Evolutionary conservation across 2,329 filamentous ascomycete genomes (phyloP).

Genomic region (Hymenoscyphus infarciens): DNA sequence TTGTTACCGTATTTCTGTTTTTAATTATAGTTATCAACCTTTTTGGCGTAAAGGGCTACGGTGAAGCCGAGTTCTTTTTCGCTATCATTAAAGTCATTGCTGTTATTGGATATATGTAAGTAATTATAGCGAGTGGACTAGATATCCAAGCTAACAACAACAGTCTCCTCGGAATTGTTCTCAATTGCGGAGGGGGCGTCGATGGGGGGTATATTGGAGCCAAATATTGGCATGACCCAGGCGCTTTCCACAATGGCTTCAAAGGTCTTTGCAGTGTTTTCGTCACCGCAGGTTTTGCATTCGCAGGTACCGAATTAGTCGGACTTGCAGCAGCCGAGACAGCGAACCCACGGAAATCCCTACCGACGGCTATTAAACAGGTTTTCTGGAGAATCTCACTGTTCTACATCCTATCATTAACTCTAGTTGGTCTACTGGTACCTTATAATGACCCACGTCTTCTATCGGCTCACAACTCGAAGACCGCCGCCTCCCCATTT

Average conservation of each 20-base stretch:
- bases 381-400: conserved; percentile 92
- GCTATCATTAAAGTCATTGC: conserved; percentile 82
- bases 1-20: conserved; percentile 76
- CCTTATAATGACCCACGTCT: conserved; percentile 66
- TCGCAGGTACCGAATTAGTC: conserved; percentile 72
- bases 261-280: conserved; percentile 78
- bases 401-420: conserved; percentile 83
- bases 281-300: conserved; percentile 73
- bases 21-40: conserved; percentile 79
- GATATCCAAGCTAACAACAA: conserved; percentile 4
- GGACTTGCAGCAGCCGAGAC: conserved; percentile 76
- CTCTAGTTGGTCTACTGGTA: conserved; percentile 77
- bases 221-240: conserved; percentile 71
- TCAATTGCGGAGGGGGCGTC: conserved; percentile 78
- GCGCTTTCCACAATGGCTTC: conserved; percentile 81
- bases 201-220: conserved; percentile 75
- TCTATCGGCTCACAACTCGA: conserved; percentile 53
- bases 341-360: conserved; percentile 72
- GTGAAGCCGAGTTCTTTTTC: conserved; percentile 86
- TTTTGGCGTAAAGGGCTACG: conserved; percentile 84
- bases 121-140: conserved; percentile 16
- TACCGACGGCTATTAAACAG: conserved; percentile 86
- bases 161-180: conserved; percentile 78
- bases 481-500: conserved; percentile 80
- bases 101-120: conserved; percentile 83